Base-by-base conservation (phyloP, 2,329 filamentous ascomycete species). In the Scedosporium boydii region DNA sequence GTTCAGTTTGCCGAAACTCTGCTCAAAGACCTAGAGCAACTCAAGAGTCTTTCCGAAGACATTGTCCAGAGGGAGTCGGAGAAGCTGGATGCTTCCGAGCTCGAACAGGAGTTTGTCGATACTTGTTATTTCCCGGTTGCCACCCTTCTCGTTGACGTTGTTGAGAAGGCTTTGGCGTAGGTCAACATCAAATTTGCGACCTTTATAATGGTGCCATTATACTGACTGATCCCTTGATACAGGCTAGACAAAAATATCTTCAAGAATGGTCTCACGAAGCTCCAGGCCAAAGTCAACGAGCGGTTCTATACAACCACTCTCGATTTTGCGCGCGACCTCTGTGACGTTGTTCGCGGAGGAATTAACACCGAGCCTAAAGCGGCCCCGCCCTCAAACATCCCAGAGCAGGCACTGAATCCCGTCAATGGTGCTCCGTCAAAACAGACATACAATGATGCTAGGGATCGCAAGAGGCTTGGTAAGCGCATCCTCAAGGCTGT, bases 41-140 rank as follows among this genome's bases (percentile, higher is more conserved):
- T 98, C 63, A 87, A 87, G 65, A 74, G 80, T 18, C 77, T 98
- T 10, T 87, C 89, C 41, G 81, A 87, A 26, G 80, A 86, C 61
- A 78, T 95, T 44, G 90, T 90, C 66, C 79, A 88, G 72, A 85
- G 93, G 60, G 95, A 98, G 74, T 79, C 80, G 58, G 77, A 86
- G 67, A 96, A 96, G 73, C 78, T 96, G 23, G 85, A 91, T 64
- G 87, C 90, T 63, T 87, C 87, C 14, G 85, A 90, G 70, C 79
- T 92, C 59, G 84, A 98, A 68, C 86, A 86, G 67, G 86, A 87
- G 64, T 87, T 96, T 69, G 84, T 98, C 34, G 89, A 98, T 72
- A 88, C 85, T 42, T 88, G 96, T 68, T 99, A 98, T 75, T 97
- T 98, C 67, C 95, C 95, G 0, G 85, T 97, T 14, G 83, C 87